A percentile compares a stretch with the other conserved stretches of the same genome.
Conservation (phyloP, 1,284 basidiomycete species). For the Fomes fomentarius region DNA sequence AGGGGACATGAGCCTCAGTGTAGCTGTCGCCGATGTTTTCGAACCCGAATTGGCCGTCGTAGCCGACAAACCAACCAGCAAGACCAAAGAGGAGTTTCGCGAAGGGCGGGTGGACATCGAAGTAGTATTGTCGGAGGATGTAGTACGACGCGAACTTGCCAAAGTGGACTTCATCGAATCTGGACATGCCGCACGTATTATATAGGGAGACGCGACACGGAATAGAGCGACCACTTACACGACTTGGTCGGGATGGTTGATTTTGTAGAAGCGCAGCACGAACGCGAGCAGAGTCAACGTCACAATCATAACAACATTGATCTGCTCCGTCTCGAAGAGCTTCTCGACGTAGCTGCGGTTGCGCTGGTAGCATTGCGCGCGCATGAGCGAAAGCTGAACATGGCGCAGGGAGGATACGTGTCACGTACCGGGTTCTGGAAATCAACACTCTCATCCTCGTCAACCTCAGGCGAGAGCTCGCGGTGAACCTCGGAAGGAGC, state of each 20-base stretch:
- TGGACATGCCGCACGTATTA: constrained; percentile 34
- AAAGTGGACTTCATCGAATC: constrained; percentile 97
- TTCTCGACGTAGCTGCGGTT: constrained; percentile 60
- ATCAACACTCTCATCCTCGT: constrained; percentile 30
- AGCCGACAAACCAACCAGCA: constrained; percentile 95
- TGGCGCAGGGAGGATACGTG: constrained; percentile 28
- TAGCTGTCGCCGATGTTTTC: constrained; percentile 97
- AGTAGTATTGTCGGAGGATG: constrained; percentile 92
- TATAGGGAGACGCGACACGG: constrained; percentile 7
- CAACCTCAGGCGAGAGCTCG: constrained; percentile 17
- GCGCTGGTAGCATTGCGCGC: constrained; percentile 21
- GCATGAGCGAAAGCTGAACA: constrained; percentile 1
- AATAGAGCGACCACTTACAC: constrained; percentile 65
- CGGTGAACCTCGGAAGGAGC: constrained; percentile 7
- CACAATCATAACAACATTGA: constrained; percentile 60
- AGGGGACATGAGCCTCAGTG: constrained; percentile 86
- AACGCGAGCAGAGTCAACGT: constrained; percentile 77
- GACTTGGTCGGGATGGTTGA: constrained; percentile 92
- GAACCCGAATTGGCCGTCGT: constrained; percentile 93
- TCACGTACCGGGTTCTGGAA: constrained; percentile 33
- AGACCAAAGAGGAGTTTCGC: constrained; percentile 93
- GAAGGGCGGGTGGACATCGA: constrained; percentile 98
- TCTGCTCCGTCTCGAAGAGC: constrained; percentile 59
- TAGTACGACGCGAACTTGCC: constrained; percentile 95
- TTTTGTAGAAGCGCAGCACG: constrained; percentile 88